A percentile compares a stretch with the other conserved stretches of the same genome.
These are phyloP conservation scores for Dissophora ornata DNA, from an alignment of 192 early-diverging fungal genomes.

Conservation along the genomic window DNA sequence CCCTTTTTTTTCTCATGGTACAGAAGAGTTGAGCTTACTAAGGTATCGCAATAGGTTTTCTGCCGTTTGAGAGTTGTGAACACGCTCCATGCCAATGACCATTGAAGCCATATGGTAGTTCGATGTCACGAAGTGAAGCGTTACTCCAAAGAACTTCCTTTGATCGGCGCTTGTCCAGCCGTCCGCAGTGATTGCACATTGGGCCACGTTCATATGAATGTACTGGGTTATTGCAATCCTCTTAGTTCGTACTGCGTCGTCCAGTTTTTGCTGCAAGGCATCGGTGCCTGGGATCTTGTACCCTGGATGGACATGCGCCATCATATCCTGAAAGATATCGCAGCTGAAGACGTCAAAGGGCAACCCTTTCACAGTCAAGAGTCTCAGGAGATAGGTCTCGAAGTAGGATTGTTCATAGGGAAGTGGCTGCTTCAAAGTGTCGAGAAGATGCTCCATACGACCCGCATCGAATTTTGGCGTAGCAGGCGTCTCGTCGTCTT, in stretches of 20 bases:
- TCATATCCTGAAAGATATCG: background rate
- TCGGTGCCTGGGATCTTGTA: conserved; percentile 2
- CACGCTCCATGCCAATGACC: conserved; percentile 16
- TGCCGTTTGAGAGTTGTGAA: conserved; percentile 3
- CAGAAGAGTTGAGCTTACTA: conserved; percentile 8
- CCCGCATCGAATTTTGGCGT: conserved; percentile 8
- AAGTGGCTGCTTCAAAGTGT: conserved; percentile 9
- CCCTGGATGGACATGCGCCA: background rate
- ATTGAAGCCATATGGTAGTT: background rate
- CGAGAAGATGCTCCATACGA: background rate
- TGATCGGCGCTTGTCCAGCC: conserved; percentile 21
- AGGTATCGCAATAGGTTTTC: conserved; percentile 3
- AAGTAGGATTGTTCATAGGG: background rate
- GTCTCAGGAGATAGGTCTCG: background rate
- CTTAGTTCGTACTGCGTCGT: background rate
- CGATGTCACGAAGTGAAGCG: background rate
- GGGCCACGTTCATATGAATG: background rate
- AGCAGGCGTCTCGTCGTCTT: conserved; percentile 11
- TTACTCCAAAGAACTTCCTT: conserved; percentile 11
- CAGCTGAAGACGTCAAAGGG: background rate
- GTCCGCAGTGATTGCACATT: conserved; percentile 10
- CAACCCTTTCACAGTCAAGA: background rate
- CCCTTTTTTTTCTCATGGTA: background rate
- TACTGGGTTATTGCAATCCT: background rate
- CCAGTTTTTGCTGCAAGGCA: background rate